Evolutionary conservation across 352 stramenopile genomes (phyloP).

Genomic region (Phytophthora multivora): DNA sequence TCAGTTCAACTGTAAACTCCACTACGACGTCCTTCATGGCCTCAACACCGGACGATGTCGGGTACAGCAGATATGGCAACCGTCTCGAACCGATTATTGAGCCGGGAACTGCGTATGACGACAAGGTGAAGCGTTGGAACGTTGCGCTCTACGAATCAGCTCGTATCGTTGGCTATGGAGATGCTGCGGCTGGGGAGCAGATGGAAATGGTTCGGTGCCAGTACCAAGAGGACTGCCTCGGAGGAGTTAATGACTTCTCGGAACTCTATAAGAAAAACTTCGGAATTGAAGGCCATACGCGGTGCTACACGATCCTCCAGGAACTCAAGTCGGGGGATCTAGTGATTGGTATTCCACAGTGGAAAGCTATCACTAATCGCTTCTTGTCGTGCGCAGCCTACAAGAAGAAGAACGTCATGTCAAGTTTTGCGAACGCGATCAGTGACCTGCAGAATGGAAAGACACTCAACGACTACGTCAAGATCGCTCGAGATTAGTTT

Average conservation of each 20-base stretch:
- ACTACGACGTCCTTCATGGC: constrained; percentile 5
- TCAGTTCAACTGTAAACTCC: constrained; percentile 3
- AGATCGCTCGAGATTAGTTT: neutral
- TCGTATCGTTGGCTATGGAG: constrained; percentile 47
- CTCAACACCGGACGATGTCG: constrained; percentile 6
- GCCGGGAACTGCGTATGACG: constrained; percentile 26
- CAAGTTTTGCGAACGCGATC: constrained; percentile 9
- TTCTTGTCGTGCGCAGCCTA: constrained; percentile 41
- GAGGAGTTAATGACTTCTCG: constrained; percentile 48
- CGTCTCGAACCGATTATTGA: constrained; percentile 21
- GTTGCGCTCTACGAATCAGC: constrained; percentile 57
- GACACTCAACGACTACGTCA: neutral
- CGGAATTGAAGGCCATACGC: constrained; percentile 46
- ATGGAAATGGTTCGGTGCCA: constrained; percentile 63
- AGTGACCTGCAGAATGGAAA: constrained; percentile 1
- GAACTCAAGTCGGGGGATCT: constrained; percentile 35
- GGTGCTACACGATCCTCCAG: constrained; percentile 52
- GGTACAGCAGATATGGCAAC: neutral
- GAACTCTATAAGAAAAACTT: constrained; percentile 54
- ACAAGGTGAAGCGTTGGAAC: constrained; percentile 45
- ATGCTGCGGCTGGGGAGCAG: constrained; percentile 41
- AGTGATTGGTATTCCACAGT: constrained; percentile 57
- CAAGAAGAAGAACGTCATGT: constrained; percentile 1
- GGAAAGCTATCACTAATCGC: constrained; percentile 39
- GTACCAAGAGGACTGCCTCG: constrained; percentile 57